Evolutionary conservation across 805 yeast species (phyloP).

Genomic region (Yarrowia keelungensis): DNA sequence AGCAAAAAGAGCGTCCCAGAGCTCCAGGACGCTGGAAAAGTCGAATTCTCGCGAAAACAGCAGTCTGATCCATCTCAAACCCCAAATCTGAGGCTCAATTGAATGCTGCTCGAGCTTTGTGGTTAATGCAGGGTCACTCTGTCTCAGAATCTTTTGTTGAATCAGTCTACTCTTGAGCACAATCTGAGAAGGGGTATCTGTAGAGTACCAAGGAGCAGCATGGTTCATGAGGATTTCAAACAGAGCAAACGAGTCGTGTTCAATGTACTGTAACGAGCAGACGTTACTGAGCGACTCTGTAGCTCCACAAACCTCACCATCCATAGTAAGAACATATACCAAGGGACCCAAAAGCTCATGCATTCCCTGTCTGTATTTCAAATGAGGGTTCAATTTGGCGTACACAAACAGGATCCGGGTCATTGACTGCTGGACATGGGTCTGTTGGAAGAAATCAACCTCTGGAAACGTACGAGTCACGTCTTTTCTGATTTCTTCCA

Average conservation of each 20-base stretch:
- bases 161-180: slow-evolving; percentile 48
- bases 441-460: slow-evolving; percentile 46
- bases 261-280: slow-evolving; percentile 42
- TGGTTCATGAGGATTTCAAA: slow-evolving; percentile 48
- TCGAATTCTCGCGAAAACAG: slow-evolving; percentile 51
- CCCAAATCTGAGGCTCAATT: slow-evolving; percentile 53
- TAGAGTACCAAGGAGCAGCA: slow-evolving; percentile 47
- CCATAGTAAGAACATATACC: slow-evolving; percentile 45
- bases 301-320: slow-evolving; percentile 14
- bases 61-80: slow-evolving; percentile 50
- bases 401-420: slow-evolving; percentile 57
- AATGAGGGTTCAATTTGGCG: slow-evolving; percentile 55
- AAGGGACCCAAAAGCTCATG: slow-evolving; percentile 62
- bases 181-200: slow-evolving; percentile 42
- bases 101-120: slow-evolving; percentile 43
- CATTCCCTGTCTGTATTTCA: slow-evolving; percentile 63
- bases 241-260: slow-evolving; percentile 48
- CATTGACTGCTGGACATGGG: slow-evolving; percentile 45
- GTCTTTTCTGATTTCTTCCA: slow-evolving; percentile 47
- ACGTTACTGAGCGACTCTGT: background rate
- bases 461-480: slow-evolving; percentile 51
- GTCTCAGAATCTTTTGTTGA: slow-evolving; percentile 47
- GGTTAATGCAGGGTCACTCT: slow-evolving; percentile 48
- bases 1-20: slow-evolving; percentile 52
- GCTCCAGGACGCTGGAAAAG: slow-evolving; percentile 44